Percentiles rank a stretch among this genome's conserved stretches.
These are phyloP conservation scores for Cercospora zeae-maydis DNA, from an alignment of 2,329 filamentous ascomycete species.

Conservation along the genomic window DNA sequence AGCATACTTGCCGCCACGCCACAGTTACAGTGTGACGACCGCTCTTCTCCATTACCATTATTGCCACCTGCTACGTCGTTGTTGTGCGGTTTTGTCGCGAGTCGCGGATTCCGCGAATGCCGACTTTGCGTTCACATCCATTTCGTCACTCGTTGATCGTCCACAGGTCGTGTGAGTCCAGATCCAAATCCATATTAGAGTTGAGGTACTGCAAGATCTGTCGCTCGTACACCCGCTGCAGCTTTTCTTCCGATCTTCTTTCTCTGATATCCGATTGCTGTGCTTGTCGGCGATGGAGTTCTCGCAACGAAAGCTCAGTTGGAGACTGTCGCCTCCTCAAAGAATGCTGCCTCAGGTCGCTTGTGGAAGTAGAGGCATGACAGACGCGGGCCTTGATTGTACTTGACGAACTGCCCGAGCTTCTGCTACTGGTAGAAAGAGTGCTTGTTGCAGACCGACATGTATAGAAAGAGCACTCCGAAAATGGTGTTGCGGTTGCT, in stretches of 20 bases:
- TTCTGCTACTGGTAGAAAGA: constrained; percentile 1
- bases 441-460: constrained; percentile 17
- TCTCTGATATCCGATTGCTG: constrained; percentile 15
- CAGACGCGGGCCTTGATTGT: constrained; percentile 15
- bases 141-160: constrained; percentile 15
- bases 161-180: constrained; percentile 14
- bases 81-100: background rate
- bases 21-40: background rate
- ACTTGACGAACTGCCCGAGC: constrained; percentile 18
- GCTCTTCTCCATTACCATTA: background rate
- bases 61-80: background rate
- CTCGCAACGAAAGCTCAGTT: constrained; percentile 28
- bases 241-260: constrained; percentile 31
- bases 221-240: constrained; percentile 33
- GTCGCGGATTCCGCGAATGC: background rate
- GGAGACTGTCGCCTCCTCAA: constrained; percentile 30
- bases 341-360: constrained; percentile 14
- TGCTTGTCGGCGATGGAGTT: constrained; percentile 27
- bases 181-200: constrained; percentile 6
- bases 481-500: constrained; percentile 20
- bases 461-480: constrained; percentile 28
- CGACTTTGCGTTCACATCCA: background rate
- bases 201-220: constrained; percentile 36
- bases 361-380: constrained; percentile 7
- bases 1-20: background rate